Base-by-base conservation (phyloP, 257 asterid genomes). In the Solanum paucissectum region DNA sequence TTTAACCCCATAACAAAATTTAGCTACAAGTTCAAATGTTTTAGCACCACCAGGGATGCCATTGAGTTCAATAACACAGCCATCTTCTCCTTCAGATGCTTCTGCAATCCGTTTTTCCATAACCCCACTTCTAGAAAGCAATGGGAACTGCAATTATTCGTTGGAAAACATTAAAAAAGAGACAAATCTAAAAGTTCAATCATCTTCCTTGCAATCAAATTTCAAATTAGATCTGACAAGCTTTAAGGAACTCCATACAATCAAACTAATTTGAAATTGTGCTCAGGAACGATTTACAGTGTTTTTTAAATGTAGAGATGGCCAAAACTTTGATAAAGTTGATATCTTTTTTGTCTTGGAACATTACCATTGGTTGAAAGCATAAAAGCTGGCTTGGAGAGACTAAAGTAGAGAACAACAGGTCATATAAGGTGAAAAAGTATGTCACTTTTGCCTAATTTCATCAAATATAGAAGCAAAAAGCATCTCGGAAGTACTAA, bases 121-220 rank as follows among this genome's bases (percentile, higher is more conserved):
- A 76, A 94, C 93, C 76, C 96, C 98, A 85, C 98, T 95, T 90
- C 98, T 94, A 27, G 99, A 95, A 86, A 96, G 99, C 95, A 96
- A 90, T 9, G 99, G 99, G 89, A 96, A 96, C 99, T 96, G 92
- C 93, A 92, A 36, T 44, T 40, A 62, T 49, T 64, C 64, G 64
- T 29, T 72, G 62, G 58, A 52, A 42, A 87, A 83, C 85, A 86
- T 58, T 44, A 86, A 11, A 36, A 32, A 33, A 23, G 86, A 83
- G 66, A 23, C 32, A 55, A 58, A 37, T 58, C 72, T 44, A 79
- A 42, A 27, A 27, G 58, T 34, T 79, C 16, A 44, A 27, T 29
- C 25, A 42, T 79, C 85, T 79, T n/a, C 32, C 84, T n/a, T 27
- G 84, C 84, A 40, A 42, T 77, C 62, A 10, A 77, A 46, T 23